Percentiles rank a stretch among this genome's conserved stretches.
Evolutionary conservation across 140 eudicot genomes (phyloP).

Genomic region (Anethum foeniculum): DNA sequence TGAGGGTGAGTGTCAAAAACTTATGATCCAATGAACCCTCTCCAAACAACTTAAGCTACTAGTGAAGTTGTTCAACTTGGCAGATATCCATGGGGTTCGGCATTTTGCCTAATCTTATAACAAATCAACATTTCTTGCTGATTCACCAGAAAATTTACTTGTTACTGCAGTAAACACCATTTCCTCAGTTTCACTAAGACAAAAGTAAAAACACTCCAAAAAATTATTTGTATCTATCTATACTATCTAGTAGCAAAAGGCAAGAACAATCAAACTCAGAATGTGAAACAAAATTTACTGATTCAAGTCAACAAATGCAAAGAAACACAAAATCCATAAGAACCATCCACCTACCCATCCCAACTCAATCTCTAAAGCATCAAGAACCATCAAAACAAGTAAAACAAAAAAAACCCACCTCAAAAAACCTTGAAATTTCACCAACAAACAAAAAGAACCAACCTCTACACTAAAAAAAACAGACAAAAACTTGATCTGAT

Average conservation of each 20-base stretch:
- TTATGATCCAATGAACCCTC: background rate
- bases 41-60: background rate
- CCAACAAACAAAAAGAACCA: background rate
- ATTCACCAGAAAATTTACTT: background rate
- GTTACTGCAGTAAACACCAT: background rate
- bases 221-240: background rate
- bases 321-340: background rate
- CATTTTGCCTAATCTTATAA: background rate
- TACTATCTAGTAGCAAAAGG: background rate
- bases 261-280: background rate
- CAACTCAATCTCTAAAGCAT: background rate
- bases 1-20: background rate
- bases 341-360: background rate
- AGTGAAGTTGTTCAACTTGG: background rate
- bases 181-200: background rate
- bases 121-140: background rate
- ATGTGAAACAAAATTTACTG: background rate
- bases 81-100: background rate
- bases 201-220: background rate
- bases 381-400: conserved; percentile 1
- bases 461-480: background rate
- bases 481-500: background rate
- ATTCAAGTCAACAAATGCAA: background rate
- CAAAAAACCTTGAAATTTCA: background rate
- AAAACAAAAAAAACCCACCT: conserved; percentile 3